Base-by-base conservation (phyloP, 345 rosid genomes). In the Gossypium stocksii region DNA sequence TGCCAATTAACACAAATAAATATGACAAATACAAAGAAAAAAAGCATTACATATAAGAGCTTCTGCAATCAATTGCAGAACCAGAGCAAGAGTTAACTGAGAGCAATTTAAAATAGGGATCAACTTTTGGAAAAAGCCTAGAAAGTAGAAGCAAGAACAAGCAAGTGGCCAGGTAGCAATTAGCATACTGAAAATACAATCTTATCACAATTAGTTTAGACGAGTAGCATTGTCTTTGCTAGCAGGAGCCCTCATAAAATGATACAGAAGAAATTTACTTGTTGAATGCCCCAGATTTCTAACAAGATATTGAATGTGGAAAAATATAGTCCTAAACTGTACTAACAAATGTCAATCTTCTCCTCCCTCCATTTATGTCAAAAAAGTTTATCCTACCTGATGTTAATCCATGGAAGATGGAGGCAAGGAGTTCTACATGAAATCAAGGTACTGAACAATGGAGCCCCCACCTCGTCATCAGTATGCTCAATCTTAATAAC, bases 291-390 rank as follows among this genome's bases (percentile, higher is more conserved):
- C 57, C 15, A 25, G 9, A 48, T 25, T 68, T 68, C 43, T 68
- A 49, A 14, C 72, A 68, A 25, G 58, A 48, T 16, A 49, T 25
- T 25, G 44, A 68, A n/a, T 16, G 43, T 23, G 6, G 58, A 68
- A 25, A 68, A 68, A 68, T 11, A 62, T 62, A 63, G 7, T 25
- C 58, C 72, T 68, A 48, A 68, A 68, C 72, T 68, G 15, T 14
- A 15, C 22, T 14, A 16, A 63, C 46, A 45, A 63, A 34, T 63
- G 2, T 17, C 20, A 45, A 34, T 63, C 67, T 61, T 27, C 41
- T 14, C 38, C 43, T 63, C 46, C 17, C 45, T 17, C 20, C 23
- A 38, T 45, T 17, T 38, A 62, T 38, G 13, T 17, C 4, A 63
- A 16, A 4, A 34, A 62, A 34, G 13, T 13, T 17, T 63, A 34